phyloP scores from a whole-genome alignment of 2,329 filamentous ascomycete species.

The Botryotinia calthae region DNA sequence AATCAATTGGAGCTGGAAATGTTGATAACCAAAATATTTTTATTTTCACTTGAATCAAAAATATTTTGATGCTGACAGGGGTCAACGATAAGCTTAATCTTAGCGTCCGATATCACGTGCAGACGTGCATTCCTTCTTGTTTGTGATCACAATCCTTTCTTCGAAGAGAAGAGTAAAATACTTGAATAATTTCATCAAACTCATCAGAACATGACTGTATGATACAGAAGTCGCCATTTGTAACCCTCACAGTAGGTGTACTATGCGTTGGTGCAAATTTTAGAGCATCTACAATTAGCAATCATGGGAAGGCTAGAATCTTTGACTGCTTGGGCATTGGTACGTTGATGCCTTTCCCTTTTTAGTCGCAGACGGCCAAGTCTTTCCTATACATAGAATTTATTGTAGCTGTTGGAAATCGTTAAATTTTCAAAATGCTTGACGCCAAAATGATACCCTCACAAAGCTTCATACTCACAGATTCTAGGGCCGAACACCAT shows the following conservation, averaged over 20 bases:
- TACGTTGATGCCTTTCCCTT: slow-evolving; percentile 22
- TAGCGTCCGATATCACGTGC: slow-evolving; percentile 24
- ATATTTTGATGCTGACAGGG: slow-evolving; percentile 25
- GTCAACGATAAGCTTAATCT: slow-evolving; percentile 29
- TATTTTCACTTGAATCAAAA: slow-evolving; percentile 21
- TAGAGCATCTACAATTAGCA: background rate
- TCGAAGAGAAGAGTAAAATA: background rate
- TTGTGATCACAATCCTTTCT: background rate
- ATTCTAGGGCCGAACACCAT: slow-evolving; percentile 38
- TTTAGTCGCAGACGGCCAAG: background rate
- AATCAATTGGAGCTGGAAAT: slow-evolving; percentile 6
- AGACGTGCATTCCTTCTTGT: background rate
- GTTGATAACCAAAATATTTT: background rate
- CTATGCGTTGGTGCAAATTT: background rate
- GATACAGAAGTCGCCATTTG: background rate
- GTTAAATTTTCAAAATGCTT: background rate
- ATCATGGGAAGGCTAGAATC: slow-evolving; percentile 29
- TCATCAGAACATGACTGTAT: background rate
- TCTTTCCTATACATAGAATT: background rate
- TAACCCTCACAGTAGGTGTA: background rate
- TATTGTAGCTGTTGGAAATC: background rate
- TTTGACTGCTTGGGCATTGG: slow-evolving; percentile 33
- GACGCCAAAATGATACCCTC: background rate
- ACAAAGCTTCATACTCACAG: background rate
- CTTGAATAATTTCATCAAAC: background rate